Base-by-base conservation (phyloP, 345 rosid species). In the Citropsis articulata region DNA sequence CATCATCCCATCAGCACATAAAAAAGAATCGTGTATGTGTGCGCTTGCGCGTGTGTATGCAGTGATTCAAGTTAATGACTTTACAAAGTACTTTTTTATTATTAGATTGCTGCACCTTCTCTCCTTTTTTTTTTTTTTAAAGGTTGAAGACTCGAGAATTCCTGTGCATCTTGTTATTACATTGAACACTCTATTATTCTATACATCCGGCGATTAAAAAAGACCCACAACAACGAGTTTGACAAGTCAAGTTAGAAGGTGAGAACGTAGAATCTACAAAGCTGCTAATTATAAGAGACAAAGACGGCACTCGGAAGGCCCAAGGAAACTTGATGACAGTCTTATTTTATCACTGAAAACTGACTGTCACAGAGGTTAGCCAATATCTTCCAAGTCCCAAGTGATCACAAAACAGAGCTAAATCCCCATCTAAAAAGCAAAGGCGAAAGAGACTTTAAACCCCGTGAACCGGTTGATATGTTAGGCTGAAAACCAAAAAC, bases 401-500 rank as follows among this genome's bases (percentile, higher is more conserved):
- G 24, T 66, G 69, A 21, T 66, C 38, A 13, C 68, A 64, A 31
- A 65, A 22, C 28, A 5, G 24, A n/a, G 10, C 9, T 59, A n/a
- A 59, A 59, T n/a, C 25, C 42, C 7, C 69, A 12, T 69, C 21
- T 0, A 1, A 73, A 75, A 64, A 22, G 63, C 45, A 16, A 16
- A 27, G 50, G 40, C 14, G 3, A 65, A 48, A 14, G 53, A 13
- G 48, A 75, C 71, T 50, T 65, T 21, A 75, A 64, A 12, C 60
- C 69, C 25, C 10, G 2, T 21, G 71, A 64, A 7, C 62, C 19
- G 33, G 27, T 36, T 36, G 56, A 68, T 56, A 55, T 16, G 79
- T 76, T 76, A 66, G 79, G 73, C 63, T 19, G 56, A 55, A 53
- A 66, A 55, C 72, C n/a, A 53, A 36, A 35, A 22, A 25, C 21